phyloP scores from a whole-genome alignment of 768 basidiomycete genomes.

The Leccinum disarticulatum region DNA sequence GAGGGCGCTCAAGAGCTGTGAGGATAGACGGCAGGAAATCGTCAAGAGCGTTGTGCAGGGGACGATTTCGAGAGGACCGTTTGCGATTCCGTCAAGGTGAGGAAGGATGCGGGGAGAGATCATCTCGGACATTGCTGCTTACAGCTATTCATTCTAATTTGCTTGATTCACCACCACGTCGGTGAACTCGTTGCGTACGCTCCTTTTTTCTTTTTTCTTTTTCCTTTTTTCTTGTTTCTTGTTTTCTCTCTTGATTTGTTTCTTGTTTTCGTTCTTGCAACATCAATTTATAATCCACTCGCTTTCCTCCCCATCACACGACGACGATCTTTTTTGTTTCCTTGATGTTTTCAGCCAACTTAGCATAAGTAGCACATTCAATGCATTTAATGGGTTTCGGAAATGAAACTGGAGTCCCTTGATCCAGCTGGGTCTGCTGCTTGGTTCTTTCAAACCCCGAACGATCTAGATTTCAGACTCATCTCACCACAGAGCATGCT shows the following conservation, averaged over 20 bases:
- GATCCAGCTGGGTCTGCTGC: too few species aligned
- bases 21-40: constrained; percentile 67
- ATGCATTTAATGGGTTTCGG: background rate
- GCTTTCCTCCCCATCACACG: background rate
- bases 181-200: constrained; percentile 18
- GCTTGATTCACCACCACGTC: constrained; percentile 1
- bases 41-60: constrained; percentile 51
- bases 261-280: constrained; percentile 1
- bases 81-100: constrained; percentile 3
- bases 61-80: constrained; percentile 13
- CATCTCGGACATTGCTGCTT: background rate
- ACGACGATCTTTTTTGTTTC: constrained; percentile 10
- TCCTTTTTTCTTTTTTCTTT: too few species aligned
- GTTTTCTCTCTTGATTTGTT: background rate
- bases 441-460: too few species aligned
- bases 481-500: too few species aligned
- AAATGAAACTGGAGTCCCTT: background rate
- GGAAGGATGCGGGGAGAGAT: background rate
- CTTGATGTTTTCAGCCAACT: background rate
- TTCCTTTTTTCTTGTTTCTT: constrained; percentile 2
- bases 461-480: too few species aligned
- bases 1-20: constrained; percentile 74
- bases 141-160: background rate
- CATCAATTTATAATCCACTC: background rate
- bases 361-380: background rate